A percentile compares a stretch with the other conserved stretches of the same genome.
phyloP scores from a whole-genome alignment of 2,329 filamentous ascomycete genomes.

The Dactylellina parvicollis region DNA sequence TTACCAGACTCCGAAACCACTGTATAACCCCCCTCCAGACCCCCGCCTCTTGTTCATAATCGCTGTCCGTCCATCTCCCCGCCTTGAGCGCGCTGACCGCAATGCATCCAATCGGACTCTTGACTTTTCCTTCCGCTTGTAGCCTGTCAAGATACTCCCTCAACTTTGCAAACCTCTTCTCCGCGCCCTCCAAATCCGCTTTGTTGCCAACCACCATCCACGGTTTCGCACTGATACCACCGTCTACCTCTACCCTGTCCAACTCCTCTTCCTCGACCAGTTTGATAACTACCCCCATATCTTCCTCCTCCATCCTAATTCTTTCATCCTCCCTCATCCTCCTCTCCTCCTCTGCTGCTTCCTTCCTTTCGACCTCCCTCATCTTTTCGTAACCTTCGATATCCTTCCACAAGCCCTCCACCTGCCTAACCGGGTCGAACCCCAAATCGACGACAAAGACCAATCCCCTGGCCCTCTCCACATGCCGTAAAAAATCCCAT shows the following conservation, averaged over 20 bases:
- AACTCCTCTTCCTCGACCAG: conserved; percentile 17
- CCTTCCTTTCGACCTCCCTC: conserved; percentile 54
- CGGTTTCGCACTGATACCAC: conserved; percentile 75
- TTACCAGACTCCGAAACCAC: conserved; percentile 48
- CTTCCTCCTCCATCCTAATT: conserved; percentile 25
- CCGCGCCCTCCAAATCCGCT: conserved; percentile 81
- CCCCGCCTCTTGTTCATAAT: conserved; percentile 36
- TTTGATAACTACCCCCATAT: conserved; percentile 19
- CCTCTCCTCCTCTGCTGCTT: conserved; percentile 54
- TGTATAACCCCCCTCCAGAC: conserved; percentile 43
- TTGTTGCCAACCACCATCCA: conserved; percentile 98
- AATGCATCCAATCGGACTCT: conserved; percentile 42
- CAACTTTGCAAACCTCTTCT: conserved; percentile 77
- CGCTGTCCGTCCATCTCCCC: conserved; percentile 32
- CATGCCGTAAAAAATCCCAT: conserved; percentile 89
- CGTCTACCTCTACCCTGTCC: conserved; percentile 13
- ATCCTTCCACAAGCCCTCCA: conserved; percentile 88
- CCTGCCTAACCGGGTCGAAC: conserved; percentile 79
- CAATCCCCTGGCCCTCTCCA: conserved; percentile 90
- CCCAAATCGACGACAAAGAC: conserved; percentile 93
- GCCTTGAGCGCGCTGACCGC: conserved; percentile 50
- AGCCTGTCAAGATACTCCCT: conserved; percentile 76
- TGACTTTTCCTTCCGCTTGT: conserved; percentile 60
- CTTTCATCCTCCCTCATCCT: conserved; percentile 39
- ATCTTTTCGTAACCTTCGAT: conserved; percentile 79